Base-by-base conservation (phyloP, 352 stramenopile species). In the Phytophthora pisi region DNA sequence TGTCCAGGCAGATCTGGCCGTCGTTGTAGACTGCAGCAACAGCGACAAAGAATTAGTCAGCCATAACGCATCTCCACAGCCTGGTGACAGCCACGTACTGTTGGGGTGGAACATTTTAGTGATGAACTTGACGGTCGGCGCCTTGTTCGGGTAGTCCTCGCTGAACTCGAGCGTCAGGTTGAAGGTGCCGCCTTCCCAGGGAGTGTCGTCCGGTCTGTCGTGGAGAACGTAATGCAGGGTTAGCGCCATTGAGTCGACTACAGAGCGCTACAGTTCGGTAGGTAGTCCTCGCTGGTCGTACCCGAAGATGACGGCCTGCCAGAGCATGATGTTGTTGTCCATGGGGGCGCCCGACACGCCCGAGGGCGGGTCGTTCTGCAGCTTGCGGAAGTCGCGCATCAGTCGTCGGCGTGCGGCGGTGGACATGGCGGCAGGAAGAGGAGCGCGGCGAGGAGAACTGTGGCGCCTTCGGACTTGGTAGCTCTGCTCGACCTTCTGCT, bases 71-170 rank as follows among this genome's bases (percentile, higher is more conserved):
- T 20, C 20, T 20, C 20, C 24, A 13, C 15, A 30, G n/a, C 30
- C n/a, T 42, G 36, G 24, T 58, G n/a, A n/a, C 23, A 30, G 31
- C 15, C 1, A 66, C 81, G 54, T 81, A 92, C 84, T 99, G 82
- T 99, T 99, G 10, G 98, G 98, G 79, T 99, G 98, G 79, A 99
- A 99, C 88, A 99, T 99, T 81, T 98, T 98, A 11, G 98, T 99
- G 47, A 99, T 89, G 77, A 99, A 99, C 50, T 97, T 95, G 49
- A 99, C 97, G 9, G 89, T 91, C 8, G 97, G 97, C 38, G 98
- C 95, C 80, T 99, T 99, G 86, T 99, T 99, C n/a, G 98, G 98
- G 81, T 99, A 99, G 67, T 99, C 98, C 77, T 99, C 98, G 47
- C 93, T 98, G 75, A 99, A 99, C 78, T 99, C 95, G 50, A 99